Conservation (phyloP, 2,329 filamentous ascomycete species). For the Paradendryphiella salina region DNA sequence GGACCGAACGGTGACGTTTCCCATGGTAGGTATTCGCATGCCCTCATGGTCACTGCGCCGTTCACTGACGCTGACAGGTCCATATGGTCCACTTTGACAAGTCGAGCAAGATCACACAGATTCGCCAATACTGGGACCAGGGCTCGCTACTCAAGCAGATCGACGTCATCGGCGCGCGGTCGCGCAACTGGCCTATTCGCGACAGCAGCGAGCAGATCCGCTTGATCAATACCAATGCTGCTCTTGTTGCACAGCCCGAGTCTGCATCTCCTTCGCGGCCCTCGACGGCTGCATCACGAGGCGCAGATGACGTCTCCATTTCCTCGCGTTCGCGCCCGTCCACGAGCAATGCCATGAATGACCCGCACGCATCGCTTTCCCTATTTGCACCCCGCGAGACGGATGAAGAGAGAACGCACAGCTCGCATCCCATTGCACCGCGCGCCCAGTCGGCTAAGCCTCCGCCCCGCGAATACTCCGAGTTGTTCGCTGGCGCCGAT, state of each 20-base stretch:
- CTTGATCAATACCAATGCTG: constrained; percentile 67
- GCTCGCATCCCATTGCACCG: constrained; percentile 61
- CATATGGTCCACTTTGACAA: constrained; percentile 86
- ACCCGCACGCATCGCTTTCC: constrained; percentile 67
- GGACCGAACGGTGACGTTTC: constrained; percentile 76
- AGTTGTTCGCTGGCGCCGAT: constrained; percentile 66
- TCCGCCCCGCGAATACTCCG: constrained; percentile 66
- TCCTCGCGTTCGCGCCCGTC: constrained; percentile 47
- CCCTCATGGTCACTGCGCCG: not conserved
- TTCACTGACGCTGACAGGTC: constrained; percentile 32
- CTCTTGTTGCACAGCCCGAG: constrained; percentile 39
- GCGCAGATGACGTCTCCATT: constrained; percentile 39
- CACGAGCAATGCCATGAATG: constrained; percentile 46
- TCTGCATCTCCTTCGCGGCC: constrained; percentile 40
- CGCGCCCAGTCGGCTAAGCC: constrained; percentile 69
- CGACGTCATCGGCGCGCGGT: constrained; percentile 87
- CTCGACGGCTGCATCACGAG: constrained; percentile 39
- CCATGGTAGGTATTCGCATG: constrained; percentile 65
- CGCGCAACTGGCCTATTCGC: constrained; percentile 92
- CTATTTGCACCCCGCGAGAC: constrained; percentile 73
- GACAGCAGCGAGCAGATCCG: constrained; percentile 83
- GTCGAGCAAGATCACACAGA: constrained; percentile 77
- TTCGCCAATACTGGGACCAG: constrained; percentile 95
- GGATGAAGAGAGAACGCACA: constrained; percentile 54
- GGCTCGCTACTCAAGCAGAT: constrained; percentile 88